Percentiles rank a stretch among this genome's conserved stretches.
phyloP scores from a whole-genome alignment of 768 basidiomycete species.

The Podaxis sp. region DNA sequence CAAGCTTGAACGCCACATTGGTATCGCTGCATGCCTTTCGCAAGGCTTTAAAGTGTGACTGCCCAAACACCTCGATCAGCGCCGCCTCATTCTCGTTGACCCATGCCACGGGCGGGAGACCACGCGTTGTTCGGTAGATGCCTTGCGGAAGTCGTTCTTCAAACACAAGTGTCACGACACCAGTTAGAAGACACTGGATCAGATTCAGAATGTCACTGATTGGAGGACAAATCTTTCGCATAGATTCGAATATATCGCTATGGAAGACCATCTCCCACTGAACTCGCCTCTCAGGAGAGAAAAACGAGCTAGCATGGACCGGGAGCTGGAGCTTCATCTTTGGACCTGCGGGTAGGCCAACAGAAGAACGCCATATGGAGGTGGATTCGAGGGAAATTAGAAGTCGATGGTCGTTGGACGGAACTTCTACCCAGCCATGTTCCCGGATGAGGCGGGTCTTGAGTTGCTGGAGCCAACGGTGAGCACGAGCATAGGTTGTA shows the following conservation, averaged over 20 bases:
- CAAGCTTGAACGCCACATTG: slow-evolving; percentile 71
- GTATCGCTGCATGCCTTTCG: slow-evolving; percentile 74
- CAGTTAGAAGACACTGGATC: slow-evolving; percentile 72
- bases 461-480: slow-evolving; percentile 70
- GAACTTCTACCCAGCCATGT: slow-evolving; percentile 67
- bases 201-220: slow-evolving; percentile 70
- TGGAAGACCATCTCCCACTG: slow-evolving; percentile 94
- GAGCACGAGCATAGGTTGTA: slow-evolving; percentile 77
- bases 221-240: slow-evolving; percentile 65
- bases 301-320: slow-evolving; percentile 79
- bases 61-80: slow-evolving; percentile 75
- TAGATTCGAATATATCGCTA: slow-evolving; percentile 70
- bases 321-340: slow-evolving; percentile 72
- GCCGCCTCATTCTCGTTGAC: slow-evolving; percentile 65
- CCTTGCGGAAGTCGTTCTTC: slow-evolving; percentile 76
- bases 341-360: slow-evolving; percentile 76
- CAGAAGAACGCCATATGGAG: slow-evolving; percentile 75
- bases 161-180: slow-evolving; percentile 68
- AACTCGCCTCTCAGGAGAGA: slow-evolving; percentile 78
- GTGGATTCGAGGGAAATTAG: slow-evolving; percentile 79
- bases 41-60: slow-evolving; percentile 66
- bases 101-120: slow-evolving; percentile 77
- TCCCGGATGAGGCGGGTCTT: slow-evolving; percentile 63
- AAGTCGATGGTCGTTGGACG: slow-evolving; percentile 63
- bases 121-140: slow-evolving; percentile 72